Conservation (phyloP, 345 rosid genomes). For the Heritiera fomes region DNA sequence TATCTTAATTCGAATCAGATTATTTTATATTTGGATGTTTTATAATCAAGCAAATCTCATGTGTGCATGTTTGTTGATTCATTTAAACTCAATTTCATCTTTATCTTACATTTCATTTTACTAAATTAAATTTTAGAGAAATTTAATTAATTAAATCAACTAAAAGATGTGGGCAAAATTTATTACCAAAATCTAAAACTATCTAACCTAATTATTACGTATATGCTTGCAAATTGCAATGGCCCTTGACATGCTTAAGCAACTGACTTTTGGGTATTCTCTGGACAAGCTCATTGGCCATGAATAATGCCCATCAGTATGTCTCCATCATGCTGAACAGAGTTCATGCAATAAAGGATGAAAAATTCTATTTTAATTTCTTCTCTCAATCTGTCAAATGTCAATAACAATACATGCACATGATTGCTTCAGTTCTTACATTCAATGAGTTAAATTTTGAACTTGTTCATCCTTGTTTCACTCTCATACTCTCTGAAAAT, state of each 20-base stretch:
- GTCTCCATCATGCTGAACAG: constrained; percentile 39
- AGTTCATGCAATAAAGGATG: constrained; percentile 6
- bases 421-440: background rate
- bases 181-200: background rate
- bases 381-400: background rate
- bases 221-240: background rate
- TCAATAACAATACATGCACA: background rate
- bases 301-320: constrained; percentile 20
- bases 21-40: no score
- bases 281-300: constrained; percentile 5
- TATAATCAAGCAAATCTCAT: no score
- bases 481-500: background rate
- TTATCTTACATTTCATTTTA: no score
- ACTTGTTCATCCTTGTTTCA: background rate
- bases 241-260: background rate
- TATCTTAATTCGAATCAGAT: no score
- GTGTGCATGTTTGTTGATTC: no score
- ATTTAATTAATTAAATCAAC: no score
- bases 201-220: background rate
- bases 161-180: no score
- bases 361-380: background rate
- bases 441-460: background rate
- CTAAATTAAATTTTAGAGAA: no score
- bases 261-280: background rate
- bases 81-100: no score